phyloP scores from a whole-genome alignment of 495 filamentous ascomycete species.

The Xylaria telfairii region DNA sequence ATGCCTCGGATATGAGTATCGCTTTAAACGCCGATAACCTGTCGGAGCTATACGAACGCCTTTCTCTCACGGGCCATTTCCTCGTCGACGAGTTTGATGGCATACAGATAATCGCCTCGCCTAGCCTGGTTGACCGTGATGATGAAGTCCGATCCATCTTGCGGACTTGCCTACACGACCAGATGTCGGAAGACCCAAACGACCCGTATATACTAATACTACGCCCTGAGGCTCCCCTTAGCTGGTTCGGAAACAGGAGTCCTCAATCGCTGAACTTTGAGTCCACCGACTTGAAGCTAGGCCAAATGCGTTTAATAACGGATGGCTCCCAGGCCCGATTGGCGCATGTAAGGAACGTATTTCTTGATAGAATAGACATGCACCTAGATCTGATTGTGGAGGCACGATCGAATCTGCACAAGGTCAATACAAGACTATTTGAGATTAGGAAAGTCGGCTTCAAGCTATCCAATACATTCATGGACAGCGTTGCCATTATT shows the following conservation, averaged over 20 bases:
- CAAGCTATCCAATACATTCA: constrained; percentile 97
- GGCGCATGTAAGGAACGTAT: constrained; percentile 74
- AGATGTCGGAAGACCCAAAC: constrained; percentile 72
- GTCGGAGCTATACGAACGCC: constrained; percentile 75
- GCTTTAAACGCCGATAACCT: constrained; percentile 69
- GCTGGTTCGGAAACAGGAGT: constrained; percentile 83
- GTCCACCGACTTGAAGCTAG: constrained; percentile 82
- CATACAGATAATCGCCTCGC: constrained; percentile 85
- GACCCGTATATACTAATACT: constrained; percentile 86
- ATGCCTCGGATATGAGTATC: constrained; percentile 91
- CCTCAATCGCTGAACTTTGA: constrained; percentile 74
- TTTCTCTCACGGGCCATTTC: constrained; percentile 88
- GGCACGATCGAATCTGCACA: constrained; percentile 87
- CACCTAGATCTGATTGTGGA: constrained; percentile 88
- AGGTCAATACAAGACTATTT: constrained; percentile 89
- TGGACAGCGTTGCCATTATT: constrained; percentile 96
- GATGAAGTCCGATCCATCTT: constrained; percentile 84
- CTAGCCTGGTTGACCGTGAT: constrained; percentile 72
- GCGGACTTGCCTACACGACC: constrained; percentile 84
- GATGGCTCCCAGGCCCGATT: constrained; percentile 84
- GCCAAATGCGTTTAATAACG: constrained; percentile 86
- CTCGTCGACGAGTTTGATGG: constrained; percentile 77
- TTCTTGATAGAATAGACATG: constrained; percentile 77
- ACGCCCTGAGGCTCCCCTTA: constrained; percentile 75
- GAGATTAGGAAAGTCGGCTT: constrained; percentile 96